A percentile compares a stretch with the other conserved stretches of the same genome.
Evolutionary conservation across 371 early-diverging fungal species (phyloP).

Genomic region (Smittium culicis): DNA sequence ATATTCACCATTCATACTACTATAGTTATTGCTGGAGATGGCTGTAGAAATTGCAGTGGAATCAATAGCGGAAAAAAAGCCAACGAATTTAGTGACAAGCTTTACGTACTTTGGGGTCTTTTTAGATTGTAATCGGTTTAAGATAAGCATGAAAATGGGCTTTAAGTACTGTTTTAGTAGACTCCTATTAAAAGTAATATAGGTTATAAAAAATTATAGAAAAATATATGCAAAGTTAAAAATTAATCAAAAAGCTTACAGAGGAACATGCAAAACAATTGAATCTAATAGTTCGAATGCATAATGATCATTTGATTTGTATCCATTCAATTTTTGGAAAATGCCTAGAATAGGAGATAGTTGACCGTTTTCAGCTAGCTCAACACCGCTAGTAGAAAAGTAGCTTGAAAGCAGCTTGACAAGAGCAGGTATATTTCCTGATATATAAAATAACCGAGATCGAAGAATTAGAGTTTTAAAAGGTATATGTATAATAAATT

Average conservation of each 20-base stretch:
- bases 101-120: constrained; percentile 54
- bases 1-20: not conserved
- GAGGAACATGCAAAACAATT: constrained; percentile 40
- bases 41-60: not conserved
- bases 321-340: constrained; percentile 80
- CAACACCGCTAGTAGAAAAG: constrained; percentile 48
- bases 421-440: constrained; percentile 75
- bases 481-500: no score
- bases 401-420: constrained; percentile 75
- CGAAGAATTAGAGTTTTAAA: no score
- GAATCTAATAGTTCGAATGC: constrained; percentile 66
- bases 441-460: no score
- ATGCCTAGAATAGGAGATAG: constrained; percentile 81
- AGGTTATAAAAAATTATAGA: not conserved
- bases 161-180: constrained; percentile 49
- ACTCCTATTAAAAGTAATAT: not conserved
- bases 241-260: constrained; percentile 41
- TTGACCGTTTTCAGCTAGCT: constrained; percentile 44
- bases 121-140: constrained; percentile 57
- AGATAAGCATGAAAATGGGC: constrained; percentile 55
- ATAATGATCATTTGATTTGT: constrained; percentile 67
- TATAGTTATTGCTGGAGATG: not conserved
- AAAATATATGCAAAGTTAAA: not conserved
- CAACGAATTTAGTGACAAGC: not conserved
- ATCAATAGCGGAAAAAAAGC: not conserved